Evolutionary conservation across 345 rosid species (phyloP).

Genomic region (Luvunga scandens): DNA sequence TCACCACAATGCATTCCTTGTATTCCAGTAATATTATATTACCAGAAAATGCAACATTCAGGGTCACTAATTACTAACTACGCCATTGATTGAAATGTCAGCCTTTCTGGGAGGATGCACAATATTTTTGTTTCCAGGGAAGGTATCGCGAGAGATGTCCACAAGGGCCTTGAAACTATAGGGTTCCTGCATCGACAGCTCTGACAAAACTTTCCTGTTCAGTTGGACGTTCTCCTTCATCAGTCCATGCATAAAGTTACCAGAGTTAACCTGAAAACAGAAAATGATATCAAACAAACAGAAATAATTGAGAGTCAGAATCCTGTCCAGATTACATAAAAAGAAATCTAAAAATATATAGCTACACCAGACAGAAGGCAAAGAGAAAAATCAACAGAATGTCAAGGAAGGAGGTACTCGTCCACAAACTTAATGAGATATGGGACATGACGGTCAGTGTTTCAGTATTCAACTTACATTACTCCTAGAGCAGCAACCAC

Average conservation of each 20-base stretch:
- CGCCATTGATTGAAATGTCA: constrained; percentile 40
- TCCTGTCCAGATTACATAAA: background rate
- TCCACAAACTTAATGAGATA: background rate
- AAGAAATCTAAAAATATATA: background rate
- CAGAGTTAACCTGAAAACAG: constrained; percentile 65
- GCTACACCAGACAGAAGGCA: background rate
- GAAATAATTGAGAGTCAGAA: background rate
- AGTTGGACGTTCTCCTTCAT: constrained; percentile 92
- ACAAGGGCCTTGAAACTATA: constrained; percentile 90
- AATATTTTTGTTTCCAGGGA: constrained; percentile 86
- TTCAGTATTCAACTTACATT: background rate
- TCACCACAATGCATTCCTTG: background rate
- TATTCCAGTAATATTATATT: background rate
- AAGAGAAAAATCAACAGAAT: background rate
- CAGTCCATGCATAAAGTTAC: constrained; percentile 91
- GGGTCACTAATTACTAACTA: constrained; percentile 22
- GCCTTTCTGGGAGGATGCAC: constrained; percentile 65
- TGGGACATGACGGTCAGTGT: background rate
- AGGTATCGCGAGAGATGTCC: constrained; percentile 72
- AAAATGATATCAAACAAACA: background rate
- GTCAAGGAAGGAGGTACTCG: background rate
- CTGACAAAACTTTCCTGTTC: constrained; percentile 83
- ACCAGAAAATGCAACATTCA: background rate
- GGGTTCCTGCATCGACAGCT: constrained; percentile 87
- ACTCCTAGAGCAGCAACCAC: background rate